Percentiles rank a stretch among this genome's conserved stretches.
These are phyloP conservation scores for Plantago ovata DNA, from an alignment of 257 asterid species.

Conservation along the genomic window DNA sequence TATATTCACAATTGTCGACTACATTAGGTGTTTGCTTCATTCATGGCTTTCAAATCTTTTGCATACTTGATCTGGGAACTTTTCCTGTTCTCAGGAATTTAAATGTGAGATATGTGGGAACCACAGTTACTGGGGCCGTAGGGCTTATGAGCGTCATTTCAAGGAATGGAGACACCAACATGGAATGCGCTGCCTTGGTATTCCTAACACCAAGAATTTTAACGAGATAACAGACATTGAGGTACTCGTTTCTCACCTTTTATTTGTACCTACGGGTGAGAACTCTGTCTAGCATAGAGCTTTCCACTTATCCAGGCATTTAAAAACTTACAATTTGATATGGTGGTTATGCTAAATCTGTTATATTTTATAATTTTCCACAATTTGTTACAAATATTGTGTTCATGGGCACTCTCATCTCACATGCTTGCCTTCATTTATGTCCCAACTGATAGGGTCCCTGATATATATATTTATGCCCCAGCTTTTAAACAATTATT, in stretches of 20 bases:
- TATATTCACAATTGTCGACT: too few species aligned
- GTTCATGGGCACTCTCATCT: not conserved
- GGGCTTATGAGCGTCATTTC: conserved; percentile 97
- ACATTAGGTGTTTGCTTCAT: not conserved
- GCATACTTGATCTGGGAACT: not conserved
- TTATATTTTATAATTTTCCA: too few species aligned
- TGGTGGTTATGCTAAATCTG: too few species aligned
- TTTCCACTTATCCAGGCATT: too few species aligned
- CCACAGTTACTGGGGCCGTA: conserved; percentile 95
- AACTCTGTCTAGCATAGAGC: too few species aligned
- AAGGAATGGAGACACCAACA: conserved; percentile 97
- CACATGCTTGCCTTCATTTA: not conserved
- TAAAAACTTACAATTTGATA: too few species aligned
- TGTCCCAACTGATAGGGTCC: not conserved
- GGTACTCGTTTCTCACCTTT: conserved; percentile 31
- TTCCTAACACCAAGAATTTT: conserved; percentile 92
- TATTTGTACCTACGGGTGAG: not conserved
- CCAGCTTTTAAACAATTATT: not conserved
- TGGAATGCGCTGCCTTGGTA: conserved; percentile 95
- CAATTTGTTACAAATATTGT: too few species aligned
- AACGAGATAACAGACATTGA: conserved; percentile 88
- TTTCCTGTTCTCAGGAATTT: conserved; percentile 53
- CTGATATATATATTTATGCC: not conserved
- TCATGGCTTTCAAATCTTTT: not conserved
- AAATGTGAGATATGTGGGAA: conserved; percentile 97